Evolutionary conservation across 2,329 filamentous ascomycete species (phyloP).

Genomic region (Acrocalymma vagum): DNA sequence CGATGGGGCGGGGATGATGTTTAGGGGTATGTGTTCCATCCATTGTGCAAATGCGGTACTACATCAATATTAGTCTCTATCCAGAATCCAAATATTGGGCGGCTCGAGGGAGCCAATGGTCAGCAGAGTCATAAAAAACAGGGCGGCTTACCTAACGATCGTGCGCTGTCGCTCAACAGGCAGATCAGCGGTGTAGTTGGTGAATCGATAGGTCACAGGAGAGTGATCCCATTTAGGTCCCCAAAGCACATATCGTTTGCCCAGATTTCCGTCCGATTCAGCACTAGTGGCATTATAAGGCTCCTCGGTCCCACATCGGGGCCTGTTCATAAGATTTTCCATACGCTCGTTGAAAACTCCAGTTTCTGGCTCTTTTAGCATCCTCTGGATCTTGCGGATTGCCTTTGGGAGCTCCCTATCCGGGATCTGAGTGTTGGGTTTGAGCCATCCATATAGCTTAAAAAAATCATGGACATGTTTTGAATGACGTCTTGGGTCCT

Average conservation of each 20-base stretch:
- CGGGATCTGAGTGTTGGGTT: slow-evolving; percentile 25
- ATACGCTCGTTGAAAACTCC: slow-evolving; percentile 35
- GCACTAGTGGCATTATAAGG: slow-evolving; percentile 32
- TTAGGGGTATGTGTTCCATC: slow-evolving; percentile 29
- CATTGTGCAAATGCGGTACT: slow-evolving; percentile 37
- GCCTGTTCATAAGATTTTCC: slow-evolving; percentile 31
- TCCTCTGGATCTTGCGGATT: slow-evolving; percentile 36
- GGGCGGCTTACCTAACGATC: slow-evolving; percentile 28
- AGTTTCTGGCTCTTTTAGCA: slow-evolving; percentile 32
- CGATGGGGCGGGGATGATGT: slow-evolving; percentile 21
- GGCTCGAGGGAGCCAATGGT: not conserved
- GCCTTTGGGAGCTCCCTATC: slow-evolving; percentile 31
- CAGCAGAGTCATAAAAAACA: not conserved
- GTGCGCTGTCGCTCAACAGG: slow-evolving; percentile 22
- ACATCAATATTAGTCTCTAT: slow-evolving; percentile 3
- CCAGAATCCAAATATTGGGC: too few relatives aligned
- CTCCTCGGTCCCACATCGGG: slow-evolving; percentile 33
- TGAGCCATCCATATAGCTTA: slow-evolving; percentile 37
- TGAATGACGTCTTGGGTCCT: slow-evolving; percentile 26
- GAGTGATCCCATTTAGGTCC: slow-evolving; percentile 37
- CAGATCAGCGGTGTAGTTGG: slow-evolving; percentile 34
- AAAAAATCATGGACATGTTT: slow-evolving; percentile 40
- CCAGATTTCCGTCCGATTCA: slow-evolving; percentile 8
- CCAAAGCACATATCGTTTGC: slow-evolving; percentile 36
- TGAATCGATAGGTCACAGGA: slow-evolving; percentile 34